Percentiles rank a stretch among this genome's conserved stretches.
phyloP scores from a whole-genome alignment of 148 eudicot genomes.

The Nyssa sinensis region DNA sequence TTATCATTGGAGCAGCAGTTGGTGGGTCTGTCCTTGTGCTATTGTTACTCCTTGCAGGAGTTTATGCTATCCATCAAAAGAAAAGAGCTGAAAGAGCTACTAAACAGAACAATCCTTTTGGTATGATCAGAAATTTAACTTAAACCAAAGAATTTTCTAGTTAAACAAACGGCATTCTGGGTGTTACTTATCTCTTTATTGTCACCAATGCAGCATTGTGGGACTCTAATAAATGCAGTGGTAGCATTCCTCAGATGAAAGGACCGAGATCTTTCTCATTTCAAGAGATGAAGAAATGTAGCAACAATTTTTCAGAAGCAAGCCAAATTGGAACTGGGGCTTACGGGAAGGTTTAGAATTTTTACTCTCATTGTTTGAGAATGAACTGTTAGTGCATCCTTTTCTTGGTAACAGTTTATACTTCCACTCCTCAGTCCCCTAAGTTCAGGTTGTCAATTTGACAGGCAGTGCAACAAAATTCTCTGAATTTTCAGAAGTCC shows the following conservation, averaged over 20 bases:
- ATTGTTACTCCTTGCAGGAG: constrained; percentile 38
- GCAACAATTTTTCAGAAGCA: constrained; percentile 57
- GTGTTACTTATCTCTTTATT: not conserved
- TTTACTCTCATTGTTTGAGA: too few species aligned
- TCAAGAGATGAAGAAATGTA: constrained; percentile 56
- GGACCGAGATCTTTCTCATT: constrained; percentile 61
- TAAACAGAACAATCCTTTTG: too few species aligned
- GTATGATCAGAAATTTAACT: constrained; percentile 25
- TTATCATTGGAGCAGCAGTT: constrained; percentile 37
- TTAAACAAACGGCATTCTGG: too few species aligned
- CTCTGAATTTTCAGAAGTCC: too few species aligned
- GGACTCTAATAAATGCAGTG: constrained; percentile 45
- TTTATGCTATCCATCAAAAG: constrained; percentile 50
- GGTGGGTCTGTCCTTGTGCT: constrained; percentile 36
- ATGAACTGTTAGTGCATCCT: too few species aligned
- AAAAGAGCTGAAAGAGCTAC: too few species aligned
- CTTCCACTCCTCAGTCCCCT: too few species aligned
- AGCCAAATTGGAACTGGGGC: constrained; percentile 70
- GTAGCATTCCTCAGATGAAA: constrained; percentile 56
- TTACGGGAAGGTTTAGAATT: constrained; percentile 64
- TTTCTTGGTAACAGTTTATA: too few species aligned
- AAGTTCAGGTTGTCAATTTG: too few species aligned
- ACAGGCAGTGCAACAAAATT: too few species aligned
- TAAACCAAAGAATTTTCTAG: too few species aligned
- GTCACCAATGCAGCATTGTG: constrained; percentile 48